A percentile compares a stretch with the other conserved stretches of the same genome.
phyloP scores from a whole-genome alignment of 75 land plant species.

The Cunninghamia lanceolata region DNA sequence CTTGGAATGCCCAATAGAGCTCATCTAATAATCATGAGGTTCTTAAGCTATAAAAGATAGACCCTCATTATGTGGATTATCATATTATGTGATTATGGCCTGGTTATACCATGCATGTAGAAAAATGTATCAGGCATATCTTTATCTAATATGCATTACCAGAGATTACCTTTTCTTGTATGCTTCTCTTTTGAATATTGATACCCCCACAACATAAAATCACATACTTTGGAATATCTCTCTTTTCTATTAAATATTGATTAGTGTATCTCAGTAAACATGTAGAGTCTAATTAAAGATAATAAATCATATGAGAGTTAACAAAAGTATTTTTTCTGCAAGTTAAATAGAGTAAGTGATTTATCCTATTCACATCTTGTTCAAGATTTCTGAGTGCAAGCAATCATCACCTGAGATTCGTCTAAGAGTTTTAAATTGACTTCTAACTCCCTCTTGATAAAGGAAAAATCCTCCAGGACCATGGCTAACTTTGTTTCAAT shows the following conservation, averaged over 20 bases:
- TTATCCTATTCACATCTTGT: background rate
- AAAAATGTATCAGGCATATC: background rate
- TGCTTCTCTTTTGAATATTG: background rate
- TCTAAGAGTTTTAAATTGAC: conserved; percentile 69
- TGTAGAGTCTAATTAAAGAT: background rate
- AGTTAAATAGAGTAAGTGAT: background rate
- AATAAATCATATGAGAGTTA: background rate
- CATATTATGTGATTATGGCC: too few relatives aligned
- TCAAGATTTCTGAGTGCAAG: background rate
- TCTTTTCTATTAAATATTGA: background rate
- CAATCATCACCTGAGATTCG: conserved; percentile 80
- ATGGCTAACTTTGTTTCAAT: conserved; percentile 49
- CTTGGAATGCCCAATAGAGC: background rate
- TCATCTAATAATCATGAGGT: background rate
- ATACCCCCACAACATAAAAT: background rate
- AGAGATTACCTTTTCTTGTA: too few relatives aligned
- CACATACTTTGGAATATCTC: background rate
- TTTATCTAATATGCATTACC: background rate
- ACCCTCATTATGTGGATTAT: background rate
- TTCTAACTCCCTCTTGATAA: conserved; percentile 67
- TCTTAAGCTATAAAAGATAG: background rate
- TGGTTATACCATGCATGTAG: too few relatives aligned
- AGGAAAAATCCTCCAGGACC: conserved; percentile 54
- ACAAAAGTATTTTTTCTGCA: background rate
- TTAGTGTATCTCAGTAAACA: background rate